Evolutionary conservation across 2,329 filamentous ascomycete genomes (phyloP).

Genomic region (Ophiosphaerella korrae): DNA sequence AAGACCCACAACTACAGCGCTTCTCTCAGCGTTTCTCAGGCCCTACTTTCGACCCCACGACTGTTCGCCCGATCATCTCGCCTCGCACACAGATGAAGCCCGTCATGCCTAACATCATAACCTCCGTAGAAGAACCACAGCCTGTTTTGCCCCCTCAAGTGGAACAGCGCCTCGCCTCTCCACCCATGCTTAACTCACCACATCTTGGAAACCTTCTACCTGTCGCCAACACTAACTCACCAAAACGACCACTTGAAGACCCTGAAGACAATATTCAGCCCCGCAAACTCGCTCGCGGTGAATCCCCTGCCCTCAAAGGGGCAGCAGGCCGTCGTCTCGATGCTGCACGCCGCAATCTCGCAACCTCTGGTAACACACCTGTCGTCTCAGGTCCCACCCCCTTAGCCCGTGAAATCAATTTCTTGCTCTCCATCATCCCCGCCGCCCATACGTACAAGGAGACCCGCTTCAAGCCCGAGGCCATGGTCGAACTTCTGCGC

Average conservation of each 20-base stretch:
- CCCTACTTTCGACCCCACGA: slow-evolving; percentile 76
- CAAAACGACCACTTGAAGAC: slow-evolving; percentile 54
- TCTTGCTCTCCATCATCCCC: slow-evolving; percentile 72
- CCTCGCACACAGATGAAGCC: slow-evolving; percentile 74
- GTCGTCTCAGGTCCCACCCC: slow-evolving; percentile 59
- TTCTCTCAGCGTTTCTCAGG: slow-evolving; percentile 77
- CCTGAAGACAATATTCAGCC: slow-evolving; percentile 80
- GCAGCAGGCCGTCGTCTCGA: slow-evolving; percentile 84
- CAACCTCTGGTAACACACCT: slow-evolving; percentile 34
- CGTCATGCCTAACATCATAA: slow-evolving; percentile 39
- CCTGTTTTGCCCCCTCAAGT: slow-evolving; percentile 22
- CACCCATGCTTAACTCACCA: slow-evolving; percentile 37
- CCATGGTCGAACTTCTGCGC: slow-evolving; percentile 74
- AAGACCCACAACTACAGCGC: slow-evolving; percentile 75
- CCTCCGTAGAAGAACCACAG: slow-evolving; percentile 38
- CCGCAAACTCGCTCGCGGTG: slow-evolving; percentile 85
- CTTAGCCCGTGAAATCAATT: slow-evolving; percentile 68
- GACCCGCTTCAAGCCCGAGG: slow-evolving; percentile 70
- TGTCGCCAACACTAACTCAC: slow-evolving; percentile 43
- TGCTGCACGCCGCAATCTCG: slow-evolving; percentile 64
- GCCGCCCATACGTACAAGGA: slow-evolving; percentile 73
- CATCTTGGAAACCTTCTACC: slow-evolving; percentile 30
- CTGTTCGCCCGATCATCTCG: slow-evolving; percentile 82
- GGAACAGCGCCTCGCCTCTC: slow-evolving; percentile 33
- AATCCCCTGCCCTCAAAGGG: slow-evolving; percentile 83